Percentiles rank a stretch among this genome's conserved stretches.
Conservation (phyloP, 169 alveolate genomes). For the Perkinsus chesapeaki region DNA sequence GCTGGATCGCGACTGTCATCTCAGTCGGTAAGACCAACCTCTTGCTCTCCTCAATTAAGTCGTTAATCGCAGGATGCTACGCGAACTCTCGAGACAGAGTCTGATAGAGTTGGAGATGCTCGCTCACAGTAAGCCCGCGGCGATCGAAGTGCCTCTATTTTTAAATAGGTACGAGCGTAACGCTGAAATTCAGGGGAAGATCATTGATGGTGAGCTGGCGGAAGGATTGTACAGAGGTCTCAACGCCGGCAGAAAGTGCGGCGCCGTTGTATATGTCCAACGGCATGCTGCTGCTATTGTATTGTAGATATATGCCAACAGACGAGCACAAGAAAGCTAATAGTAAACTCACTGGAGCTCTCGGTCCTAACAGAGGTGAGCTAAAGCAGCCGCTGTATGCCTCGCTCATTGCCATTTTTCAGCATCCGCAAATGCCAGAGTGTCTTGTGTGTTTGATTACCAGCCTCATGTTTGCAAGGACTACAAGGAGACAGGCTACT, state of each 20-base stretch:
- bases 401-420: neutral
- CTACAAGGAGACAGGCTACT: slow-evolving; percentile 71
- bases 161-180: neutral
- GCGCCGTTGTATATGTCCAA: neutral
- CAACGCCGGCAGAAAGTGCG: neutral
- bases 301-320: neutral
- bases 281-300: neutral
- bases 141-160: neutral
- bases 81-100: neutral
- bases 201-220: neutral
- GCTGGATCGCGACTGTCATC: neutral
- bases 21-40: neutral
- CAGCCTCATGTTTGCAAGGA: slow-evolving; percentile 74
- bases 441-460: slow-evolving; percentile 44
- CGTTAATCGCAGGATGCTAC: neutral
- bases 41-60: neutral
- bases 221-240: neutral
- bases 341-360: neutral
- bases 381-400: neutral
- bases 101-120: neutral
- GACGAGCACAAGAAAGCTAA: neutral
- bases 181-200: neutral
- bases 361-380: neutral
- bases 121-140: neutral
- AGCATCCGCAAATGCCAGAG: neutral